These are phyloP conservation scores for Ceratobasidium sp. DNA, from an alignment of 1,284 basidiomycete species.

Conservation along the genomic window DNA sequence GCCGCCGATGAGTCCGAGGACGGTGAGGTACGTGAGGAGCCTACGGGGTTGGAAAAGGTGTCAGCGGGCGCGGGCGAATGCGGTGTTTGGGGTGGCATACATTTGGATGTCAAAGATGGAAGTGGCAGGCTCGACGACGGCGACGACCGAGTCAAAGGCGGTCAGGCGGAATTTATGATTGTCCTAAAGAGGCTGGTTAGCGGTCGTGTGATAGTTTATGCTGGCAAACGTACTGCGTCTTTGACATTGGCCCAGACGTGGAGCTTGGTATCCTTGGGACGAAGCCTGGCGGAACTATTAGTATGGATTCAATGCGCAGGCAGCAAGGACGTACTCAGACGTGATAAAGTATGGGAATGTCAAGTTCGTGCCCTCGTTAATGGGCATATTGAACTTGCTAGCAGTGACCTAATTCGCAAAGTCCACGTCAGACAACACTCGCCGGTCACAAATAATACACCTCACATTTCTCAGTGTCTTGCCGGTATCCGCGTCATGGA, in stretches of 20 bases:
- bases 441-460: constrained; percentile 49
- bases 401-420: constrained; percentile 65
- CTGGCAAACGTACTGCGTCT: constrained; percentile 64
- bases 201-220: not conserved
- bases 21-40: constrained; percentile 79
- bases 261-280: constrained; percentile 55
- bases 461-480: constrained; percentile 79
- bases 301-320: no score
- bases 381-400: constrained; percentile 67
- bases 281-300: constrained; percentile 22
- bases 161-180: constrained; percentile 66
- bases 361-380: constrained; percentile 63
- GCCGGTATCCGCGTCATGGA: constrained; percentile 74
- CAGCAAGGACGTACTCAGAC: constrained; percentile 75
- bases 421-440: constrained; percentile 14
- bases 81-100: constrained; percentile 59
- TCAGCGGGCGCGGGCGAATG: constrained; percentile 4
- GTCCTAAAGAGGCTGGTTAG: constrained; percentile 56
- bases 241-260: constrained; percentile 82
- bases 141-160: constrained; percentile 83
- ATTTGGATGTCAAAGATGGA: constrained; percentile 85
- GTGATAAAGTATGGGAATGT: constrained; percentile 80
- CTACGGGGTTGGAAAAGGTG: constrained; percentile 56
- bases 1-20: constrained; percentile 71
- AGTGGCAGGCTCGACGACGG: constrained; percentile 81